Evolutionary conservation across 495 filamentous ascomycete genomes (phyloP).

Genomic region (Penicillium tannophilum): DNA sequence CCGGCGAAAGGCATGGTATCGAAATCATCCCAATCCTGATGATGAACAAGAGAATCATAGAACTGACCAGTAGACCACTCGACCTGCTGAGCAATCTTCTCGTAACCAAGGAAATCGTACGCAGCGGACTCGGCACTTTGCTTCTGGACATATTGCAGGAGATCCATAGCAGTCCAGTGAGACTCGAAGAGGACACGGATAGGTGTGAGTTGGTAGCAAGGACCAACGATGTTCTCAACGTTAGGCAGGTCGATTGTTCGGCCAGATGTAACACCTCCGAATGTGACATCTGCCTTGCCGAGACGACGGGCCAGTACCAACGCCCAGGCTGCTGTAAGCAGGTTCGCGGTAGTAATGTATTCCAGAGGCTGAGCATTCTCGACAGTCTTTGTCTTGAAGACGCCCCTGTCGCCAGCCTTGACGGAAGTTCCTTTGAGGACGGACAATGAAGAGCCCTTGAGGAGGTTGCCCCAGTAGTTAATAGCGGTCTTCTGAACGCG

Average conservation of each 20-base stretch:
- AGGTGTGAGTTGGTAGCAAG: constrained; percentile 43
- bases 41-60: constrained; percentile 39
- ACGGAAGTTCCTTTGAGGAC: constrained; percentile 37
- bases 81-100: constrained; percentile 29
- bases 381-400: constrained; percentile 41
- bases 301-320: constrained; percentile 57
- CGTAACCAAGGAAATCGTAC: constrained; percentile 35
- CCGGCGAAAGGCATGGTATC: constrained; percentile 46
- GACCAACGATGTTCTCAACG: constrained; percentile 48
- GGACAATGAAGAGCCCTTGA: constrained; percentile 52
- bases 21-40: constrained; percentile 42
- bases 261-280: constrained; percentile 60
- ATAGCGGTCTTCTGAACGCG: constrained; percentile 23
- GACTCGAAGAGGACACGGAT: constrained; percentile 35
- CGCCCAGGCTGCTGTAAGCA: constrained; percentile 66
- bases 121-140: constrained; percentile 33
- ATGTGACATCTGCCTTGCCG: constrained; percentile 52
- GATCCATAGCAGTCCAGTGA: constrained; percentile 37
- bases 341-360: constrained; percentile 57
- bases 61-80: constrained; percentile 23
- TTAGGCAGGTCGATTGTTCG: constrained; percentile 46
- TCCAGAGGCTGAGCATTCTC: constrained; percentile 42
- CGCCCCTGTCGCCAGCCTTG: constrained; percentile 39
- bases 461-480: constrained; percentile 54
- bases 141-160: constrained; percentile 36